Percentiles rank a stretch among this genome's conserved stretches.
These are phyloP conservation scores for Pythium apleroticum DNA, from an alignment of 352 stramenopile genomes.

Conservation along the genomic window DNA sequence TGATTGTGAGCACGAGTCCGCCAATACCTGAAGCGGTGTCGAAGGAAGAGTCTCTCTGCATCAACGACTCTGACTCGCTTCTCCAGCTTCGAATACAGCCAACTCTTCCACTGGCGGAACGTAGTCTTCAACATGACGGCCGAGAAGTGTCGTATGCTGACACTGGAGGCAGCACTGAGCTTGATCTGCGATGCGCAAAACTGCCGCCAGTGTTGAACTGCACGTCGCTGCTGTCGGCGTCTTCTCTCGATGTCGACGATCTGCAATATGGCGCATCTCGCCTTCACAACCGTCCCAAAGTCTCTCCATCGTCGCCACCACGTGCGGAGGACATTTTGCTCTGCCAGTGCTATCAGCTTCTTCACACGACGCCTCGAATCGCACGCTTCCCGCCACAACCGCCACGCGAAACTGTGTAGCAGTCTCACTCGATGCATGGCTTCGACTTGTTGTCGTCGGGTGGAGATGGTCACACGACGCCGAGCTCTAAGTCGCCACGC, in stretches of 20 bases:
- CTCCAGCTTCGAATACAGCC: neutral
- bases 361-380: neutral
- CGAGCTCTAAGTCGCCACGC: conserved; percentile 2
- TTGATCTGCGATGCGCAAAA: neutral
- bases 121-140: neutral
- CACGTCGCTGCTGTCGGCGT: neutral
- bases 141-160: neutral
- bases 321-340: conserved; percentile 1
- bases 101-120: neutral
- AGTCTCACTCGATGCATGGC: neutral
- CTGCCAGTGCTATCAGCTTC: neutral
- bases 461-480: neutral
- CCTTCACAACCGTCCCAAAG: neutral
- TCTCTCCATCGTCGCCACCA: conserved; percentile 22
- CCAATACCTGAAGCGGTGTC: neutral
- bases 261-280: neutral
- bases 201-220: neutral
- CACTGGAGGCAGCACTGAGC: neutral
- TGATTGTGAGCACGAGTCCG: neutral
- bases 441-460: neutral
- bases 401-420: conserved; percentile 10
- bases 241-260: conserved; percentile 8
- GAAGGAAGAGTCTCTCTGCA: neutral
- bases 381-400: conserved; percentile 12
- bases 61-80: neutral